Evolutionary conservation across 2,329 filamentous ascomycete species (phyloP).

Genomic region (Xylariaceae sp.): DNA sequence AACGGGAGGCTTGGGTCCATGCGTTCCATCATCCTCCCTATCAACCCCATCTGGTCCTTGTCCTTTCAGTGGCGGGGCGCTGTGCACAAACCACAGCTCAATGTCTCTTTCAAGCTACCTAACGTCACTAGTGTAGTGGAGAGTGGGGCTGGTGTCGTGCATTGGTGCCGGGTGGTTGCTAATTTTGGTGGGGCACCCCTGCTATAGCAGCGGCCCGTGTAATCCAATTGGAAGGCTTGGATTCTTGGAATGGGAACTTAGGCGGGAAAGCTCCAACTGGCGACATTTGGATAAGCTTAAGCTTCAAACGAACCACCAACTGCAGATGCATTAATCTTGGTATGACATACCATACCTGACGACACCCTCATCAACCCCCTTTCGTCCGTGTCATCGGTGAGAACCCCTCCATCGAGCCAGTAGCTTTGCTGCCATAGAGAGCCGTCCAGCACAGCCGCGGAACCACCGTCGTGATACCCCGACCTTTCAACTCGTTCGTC

Average conservation of each 20-base stretch:
- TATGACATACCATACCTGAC: slow-evolving; percentile 5
- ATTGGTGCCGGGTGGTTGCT: slow-evolving; percentile 5
- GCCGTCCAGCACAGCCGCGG: slow-evolving; percentile 12
- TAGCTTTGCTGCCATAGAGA: no score
- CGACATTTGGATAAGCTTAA: no score
- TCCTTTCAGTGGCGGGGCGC: no score
- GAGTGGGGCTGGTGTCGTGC: slow-evolving; percentile 15
- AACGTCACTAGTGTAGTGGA: slow-evolving; percentile 2
- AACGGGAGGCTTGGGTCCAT: slow-evolving; percentile 6
- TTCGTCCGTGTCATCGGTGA: background rate
- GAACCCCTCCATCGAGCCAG: slow-evolving; percentile 1
- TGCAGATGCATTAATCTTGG: background rate
- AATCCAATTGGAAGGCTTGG: slow-evolving; percentile 2
- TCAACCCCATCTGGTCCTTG: no score
- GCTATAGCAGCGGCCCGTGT: background rate
- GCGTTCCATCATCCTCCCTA: no score
- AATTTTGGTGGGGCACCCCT: background rate
- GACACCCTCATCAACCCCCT: background rate
- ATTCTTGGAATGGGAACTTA: no score
- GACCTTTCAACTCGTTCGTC: background rate
- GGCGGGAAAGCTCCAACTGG: no score
- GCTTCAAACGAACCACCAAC: background rate
- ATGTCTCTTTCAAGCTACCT: no score
- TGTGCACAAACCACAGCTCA: no score
- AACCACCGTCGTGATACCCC: slow-evolving; percentile 2